Evolutionary conservation across 768 basidiomycete species (phyloP).

Genomic region (Asterophora parasitica): DNA sequence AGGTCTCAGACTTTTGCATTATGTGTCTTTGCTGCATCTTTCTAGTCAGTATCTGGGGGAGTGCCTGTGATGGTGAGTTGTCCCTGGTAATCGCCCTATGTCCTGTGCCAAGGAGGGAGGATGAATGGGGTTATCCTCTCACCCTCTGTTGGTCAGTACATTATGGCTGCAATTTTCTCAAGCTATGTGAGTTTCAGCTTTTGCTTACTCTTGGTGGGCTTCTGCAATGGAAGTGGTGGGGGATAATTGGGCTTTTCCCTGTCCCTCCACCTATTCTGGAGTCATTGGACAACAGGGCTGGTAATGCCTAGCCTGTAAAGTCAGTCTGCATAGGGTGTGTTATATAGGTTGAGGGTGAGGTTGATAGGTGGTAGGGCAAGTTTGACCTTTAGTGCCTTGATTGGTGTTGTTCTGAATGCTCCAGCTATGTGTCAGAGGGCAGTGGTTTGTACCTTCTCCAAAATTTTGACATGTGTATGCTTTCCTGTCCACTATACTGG

Average conservation of each 20-base stretch:
- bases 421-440: conserved; percentile 28
- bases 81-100: neutral
- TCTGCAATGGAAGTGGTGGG: conserved; percentile 18
- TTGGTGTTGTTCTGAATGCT: too few species aligned
- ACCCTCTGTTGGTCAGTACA: neutral
- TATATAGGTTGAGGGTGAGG: conserved; percentile 9
- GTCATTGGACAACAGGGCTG: neutral
- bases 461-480: conserved; percentile 5
- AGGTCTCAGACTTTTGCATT: neutral
- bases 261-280: neutral
- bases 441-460: conserved; percentile 24
- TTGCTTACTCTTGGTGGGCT: neutral
- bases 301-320: conserved; percentile 19
- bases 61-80: neutral
- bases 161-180: conserved; percentile 15
- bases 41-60: neutral
- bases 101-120: conserved; percentile 1
- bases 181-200: conserved; percentile 6
- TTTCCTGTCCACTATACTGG: conserved; percentile 28
- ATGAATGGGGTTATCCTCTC: neutral
- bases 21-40: neutral
- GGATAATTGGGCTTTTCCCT: conserved; percentile 5
- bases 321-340: conserved; percentile 14
- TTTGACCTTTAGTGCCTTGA: conserved; percentile 28
- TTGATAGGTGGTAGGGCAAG: conserved; percentile 27